Evolutionary conservation across 1,284 basidiomycete genomes (phyloP).

Genomic region (Phylloporus sp.): DNA sequence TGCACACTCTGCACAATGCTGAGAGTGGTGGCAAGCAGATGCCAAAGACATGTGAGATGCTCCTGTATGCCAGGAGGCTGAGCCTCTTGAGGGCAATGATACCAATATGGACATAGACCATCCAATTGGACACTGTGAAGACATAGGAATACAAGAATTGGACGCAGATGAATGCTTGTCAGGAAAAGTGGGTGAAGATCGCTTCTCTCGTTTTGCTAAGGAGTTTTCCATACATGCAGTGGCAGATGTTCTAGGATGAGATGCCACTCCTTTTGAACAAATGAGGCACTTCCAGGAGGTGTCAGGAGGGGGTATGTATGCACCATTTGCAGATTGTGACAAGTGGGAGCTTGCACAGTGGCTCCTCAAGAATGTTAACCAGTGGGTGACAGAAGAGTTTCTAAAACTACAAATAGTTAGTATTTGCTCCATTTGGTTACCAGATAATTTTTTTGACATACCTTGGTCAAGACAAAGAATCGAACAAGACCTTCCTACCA

Average conservation of each 20-base stretch:
- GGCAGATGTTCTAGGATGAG: background rate
- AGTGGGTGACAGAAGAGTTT: background rate
- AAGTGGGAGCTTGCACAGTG: background rate
- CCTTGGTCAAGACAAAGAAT: background rate
- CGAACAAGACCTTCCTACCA: background rate
- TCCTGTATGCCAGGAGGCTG: too few species aligned
- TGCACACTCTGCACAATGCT: too few species aligned
- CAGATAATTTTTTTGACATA: background rate
- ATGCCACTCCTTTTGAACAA: background rate
- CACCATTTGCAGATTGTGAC: background rate
- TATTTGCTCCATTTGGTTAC: background rate
- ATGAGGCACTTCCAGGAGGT: background rate
- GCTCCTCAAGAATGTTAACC: background rate
- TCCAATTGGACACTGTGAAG: too few species aligned
- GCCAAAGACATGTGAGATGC: too few species aligned
- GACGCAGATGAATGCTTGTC: too few species aligned
- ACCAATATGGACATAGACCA: too few species aligned
- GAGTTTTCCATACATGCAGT: background rate
- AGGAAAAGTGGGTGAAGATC: too few species aligned
- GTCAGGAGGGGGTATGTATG: background rate
- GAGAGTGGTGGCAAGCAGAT: too few species aligned
- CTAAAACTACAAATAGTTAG: conserved; percentile 4
- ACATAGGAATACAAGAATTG: too few species aligned
- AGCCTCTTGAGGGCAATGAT: too few species aligned
- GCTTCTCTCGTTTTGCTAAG: background rate